phyloP scores from a whole-genome alignment of 345 rosid genomes.

The Clarkia xantiana region DNA sequence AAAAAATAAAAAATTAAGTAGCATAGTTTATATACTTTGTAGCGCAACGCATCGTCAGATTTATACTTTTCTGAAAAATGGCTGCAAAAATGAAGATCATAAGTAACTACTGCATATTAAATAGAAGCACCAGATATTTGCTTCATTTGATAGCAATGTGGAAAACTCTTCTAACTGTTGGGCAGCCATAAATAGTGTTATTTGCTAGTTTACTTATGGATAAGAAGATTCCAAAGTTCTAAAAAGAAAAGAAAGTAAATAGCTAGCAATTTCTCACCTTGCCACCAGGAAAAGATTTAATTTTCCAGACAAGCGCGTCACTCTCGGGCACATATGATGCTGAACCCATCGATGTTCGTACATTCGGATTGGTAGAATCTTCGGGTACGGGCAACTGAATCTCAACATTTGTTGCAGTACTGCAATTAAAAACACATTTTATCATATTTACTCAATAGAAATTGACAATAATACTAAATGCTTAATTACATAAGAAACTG shows the following conservation, averaged over 20 bases:
- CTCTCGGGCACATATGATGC: constrained; percentile 68
- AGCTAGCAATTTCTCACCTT: constrained; percentile 29
- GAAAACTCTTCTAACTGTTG: not conserved
- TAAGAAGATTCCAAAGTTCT: too few species aligned
- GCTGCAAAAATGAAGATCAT: too few species aligned
- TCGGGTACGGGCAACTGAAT: constrained; percentile 46
- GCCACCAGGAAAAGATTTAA: constrained; percentile 64
- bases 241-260: too few species aligned
- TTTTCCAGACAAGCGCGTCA: constrained; percentile 64
- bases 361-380: constrained; percentile 79
- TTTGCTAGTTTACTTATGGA: too few species aligned
- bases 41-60: too few species aligned
- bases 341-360: constrained; percentile 86
- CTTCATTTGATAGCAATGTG: too few species aligned
- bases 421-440: constrained; percentile 13
- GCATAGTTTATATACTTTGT: too few species aligned
- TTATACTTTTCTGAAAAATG: too few species aligned
- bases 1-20: too few species aligned
- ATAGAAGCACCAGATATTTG: too few species aligned
- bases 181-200: not conserved
- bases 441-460: not conserved
- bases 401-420: constrained; percentile 64
- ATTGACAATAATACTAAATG: not conserved
- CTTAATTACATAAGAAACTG: constrained; percentile 4
- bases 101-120: too few species aligned